phyloP scores from a whole-genome alignment of 805 yeast species.

The Candida wancherniae region DNA sequence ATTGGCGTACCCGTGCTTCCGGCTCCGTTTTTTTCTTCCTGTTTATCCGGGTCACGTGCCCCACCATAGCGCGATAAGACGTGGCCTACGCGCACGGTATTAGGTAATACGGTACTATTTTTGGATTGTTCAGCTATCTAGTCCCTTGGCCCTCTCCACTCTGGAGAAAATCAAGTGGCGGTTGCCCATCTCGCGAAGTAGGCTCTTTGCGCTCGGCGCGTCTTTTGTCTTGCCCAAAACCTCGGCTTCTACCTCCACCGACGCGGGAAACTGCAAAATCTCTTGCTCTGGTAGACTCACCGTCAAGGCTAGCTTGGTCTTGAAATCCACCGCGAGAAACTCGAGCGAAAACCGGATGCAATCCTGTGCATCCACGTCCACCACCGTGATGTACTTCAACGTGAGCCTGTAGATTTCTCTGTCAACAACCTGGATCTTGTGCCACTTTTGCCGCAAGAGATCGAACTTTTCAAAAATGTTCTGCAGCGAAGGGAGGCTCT shows the following conservation, averaged over 20 bases:
- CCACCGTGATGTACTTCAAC: slow-evolving; percentile 24
- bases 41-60: too few relatives aligned
- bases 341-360: slow-evolving; percentile 6
- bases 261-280: slow-evolving; percentile 5
- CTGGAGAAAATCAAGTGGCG: too few relatives aligned
- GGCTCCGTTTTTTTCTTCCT: too few relatives aligned
- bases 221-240: slow-evolving; percentile 2
- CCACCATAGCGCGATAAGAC: too few relatives aligned
- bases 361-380: slow-evolving; percentile 2
- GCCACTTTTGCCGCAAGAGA: slow-evolving; percentile 8
- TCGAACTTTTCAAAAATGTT: slow-evolving; percentile 13
- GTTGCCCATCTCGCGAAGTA: too few relatives aligned
- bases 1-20: too few relatives aligned
- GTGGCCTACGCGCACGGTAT: too few relatives aligned
- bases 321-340: slow-evolving; percentile 4
- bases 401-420: slow-evolving; percentile 27
- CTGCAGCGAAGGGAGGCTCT: slow-evolving; percentile 7
- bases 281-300: slow-evolving; percentile 5
- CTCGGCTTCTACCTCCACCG: slow-evolving; percentile 3
- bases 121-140: too few relatives aligned
- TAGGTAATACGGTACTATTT: too few relatives aligned
- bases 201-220: too few relatives aligned
- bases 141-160: too few relatives aligned
- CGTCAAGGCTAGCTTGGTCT: slow-evolving; percentile 6
- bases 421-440: slow-evolving; percentile 20